A percentile compares a stretch with the other conserved stretches of the same genome.
Conservation (phyloP, 1,284 basidiomycete genomes). For the Rhodotorula sp. region DNA sequence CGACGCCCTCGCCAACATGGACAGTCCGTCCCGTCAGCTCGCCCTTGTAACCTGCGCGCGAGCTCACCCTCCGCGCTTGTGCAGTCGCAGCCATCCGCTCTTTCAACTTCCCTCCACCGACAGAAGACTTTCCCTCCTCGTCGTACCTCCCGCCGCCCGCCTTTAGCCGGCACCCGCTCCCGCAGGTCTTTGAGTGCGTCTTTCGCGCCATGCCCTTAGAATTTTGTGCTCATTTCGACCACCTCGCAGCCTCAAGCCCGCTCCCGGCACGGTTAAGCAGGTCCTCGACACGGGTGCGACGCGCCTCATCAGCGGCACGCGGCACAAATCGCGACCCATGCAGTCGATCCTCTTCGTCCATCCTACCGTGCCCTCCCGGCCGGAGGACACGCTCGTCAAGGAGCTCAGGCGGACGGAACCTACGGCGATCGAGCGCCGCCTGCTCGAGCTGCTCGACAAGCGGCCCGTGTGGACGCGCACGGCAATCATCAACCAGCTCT, state of each 20-base stretch:
- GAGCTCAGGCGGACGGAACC: constrained; percentile 15
- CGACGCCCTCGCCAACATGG: constrained; percentile 70
- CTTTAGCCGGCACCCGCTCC: constrained; percentile 74
- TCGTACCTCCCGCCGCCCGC: constrained; percentile 76
- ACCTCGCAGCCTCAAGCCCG: constrained; percentile 65
- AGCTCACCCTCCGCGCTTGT: too few species aligned
- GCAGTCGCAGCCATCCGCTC: constrained; percentile 37
- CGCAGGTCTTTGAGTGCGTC: constrained; percentile 73
- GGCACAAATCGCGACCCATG: constrained; percentile 75
- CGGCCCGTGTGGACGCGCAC: constrained; percentile 87
- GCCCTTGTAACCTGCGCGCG: too few species aligned
- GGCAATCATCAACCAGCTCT: constrained; percentile 79
- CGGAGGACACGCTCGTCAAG: constrained; percentile 11
- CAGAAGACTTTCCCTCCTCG: constrained; percentile 51
- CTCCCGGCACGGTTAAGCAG: constrained; percentile 48
- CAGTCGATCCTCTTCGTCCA: constrained; percentile 70
- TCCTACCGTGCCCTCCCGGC: constrained; percentile 54
- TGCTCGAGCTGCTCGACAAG: constrained; percentile 61
- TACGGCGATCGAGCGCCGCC: constrained; percentile 55
- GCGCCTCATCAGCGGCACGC: constrained; percentile 72
- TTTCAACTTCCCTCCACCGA: constrained; percentile 36
- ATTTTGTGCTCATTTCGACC: neutral
- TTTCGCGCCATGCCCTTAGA: neutral
- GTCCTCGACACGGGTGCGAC: constrained; percentile 62
- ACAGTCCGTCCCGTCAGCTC: constrained; percentile 60